Base-by-base conservation (phyloP, 768 basidiomycete species). In the Fistulinella prunicolor region DNA sequence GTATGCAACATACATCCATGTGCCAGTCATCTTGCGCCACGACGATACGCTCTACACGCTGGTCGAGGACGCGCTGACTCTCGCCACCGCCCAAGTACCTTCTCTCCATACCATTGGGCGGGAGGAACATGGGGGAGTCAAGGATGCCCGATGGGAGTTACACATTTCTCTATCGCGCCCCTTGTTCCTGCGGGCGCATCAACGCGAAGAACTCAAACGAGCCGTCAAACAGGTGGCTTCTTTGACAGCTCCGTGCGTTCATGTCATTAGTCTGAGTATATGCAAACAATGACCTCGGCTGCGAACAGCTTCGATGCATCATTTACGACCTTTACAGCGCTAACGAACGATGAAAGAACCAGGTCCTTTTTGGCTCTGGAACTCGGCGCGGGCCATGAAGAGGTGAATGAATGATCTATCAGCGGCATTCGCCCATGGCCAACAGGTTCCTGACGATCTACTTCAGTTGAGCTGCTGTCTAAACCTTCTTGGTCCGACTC, bases 121-220 rank as follows among this genome's bases (percentile, higher is more conserved):
- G 14, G 50, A 55, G 37, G 53, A 51, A 38, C 39, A 14, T 8
- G 28, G 16, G 8, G 21, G 24, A 12, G 23, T 49, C 32, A 53
- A 38, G 24, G 10, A 41, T 24, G 19, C 44, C 17, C 26, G 44
- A 41, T 51, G 51, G 50, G 82, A 86, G 53, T 73, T 96, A 28
- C 94, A 96, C 58, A 72, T 98, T 35, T 95, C 93, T 2, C 72
- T 98, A 12, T 86, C 92, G 0, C 79, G 89, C 4, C 91, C 93
- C 9, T 76, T 87, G 23, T 92, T 81, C 60, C 69, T 96, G 24
- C 81, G 87, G 17, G 76, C 84, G 3, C 83, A 93, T 62, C 93
- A 96, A 65, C 73, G 82, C 48, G 82, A 89, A 28, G 83, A 83
- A 3, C 70, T 95, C 32, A 85, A 81, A 54, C 72, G 70, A 24